Evolutionary conservation across 2,329 filamentous ascomycete genomes (phyloP), one percentile per base, ranked within the genome.

Genomic region (Pezicula carpinea): DNA sequence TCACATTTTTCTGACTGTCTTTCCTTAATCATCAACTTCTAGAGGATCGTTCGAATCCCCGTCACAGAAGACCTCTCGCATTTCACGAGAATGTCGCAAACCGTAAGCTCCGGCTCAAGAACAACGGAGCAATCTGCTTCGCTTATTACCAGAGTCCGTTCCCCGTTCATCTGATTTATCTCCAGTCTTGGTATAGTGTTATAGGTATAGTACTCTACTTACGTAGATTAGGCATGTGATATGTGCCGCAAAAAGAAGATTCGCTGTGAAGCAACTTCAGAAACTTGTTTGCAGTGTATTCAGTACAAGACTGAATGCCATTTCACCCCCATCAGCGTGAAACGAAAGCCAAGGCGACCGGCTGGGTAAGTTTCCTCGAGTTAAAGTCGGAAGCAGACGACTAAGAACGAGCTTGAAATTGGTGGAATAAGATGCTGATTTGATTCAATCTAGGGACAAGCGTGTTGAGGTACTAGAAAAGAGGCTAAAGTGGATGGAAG

Each of bases 221-320:
- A 52, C 19, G 29, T 8, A 2, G 19, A 41, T 18, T 34, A 60
- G 54, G 56, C 56, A 2, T 62, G 60, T 46, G 60, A 64, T 44
- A 51, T 53, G 49, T 64, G 60, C 41, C 53, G 60, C 5, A 60
- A 57, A 49, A 63, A 64, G 43, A 64, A 64, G 52, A 63, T 59
- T 23, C 55, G 59, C 10, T 63, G 62, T 44, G 52, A 59, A 35
- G 50, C 56, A 8, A 58, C 52, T 6, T 36, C 31, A 11, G 46
- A 57, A 18, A 48, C 49, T n/a, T 64, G 62, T 48, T 36, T 46
- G 19, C 61, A 63, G 36, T 63, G 60, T 46, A 57, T 53, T 23
- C 60, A 58, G 44, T 51, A 46, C 41, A 49, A 49, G 13, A 57
- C 54, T 26, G 19, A 14, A 14, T 64, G 61, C 44, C 60, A 61